Evolutionary conservation across 768 basidiomycete species (phyloP), one percentile per base, ranked within the genome.

Genomic region (Agrocybe praecox): DNA sequence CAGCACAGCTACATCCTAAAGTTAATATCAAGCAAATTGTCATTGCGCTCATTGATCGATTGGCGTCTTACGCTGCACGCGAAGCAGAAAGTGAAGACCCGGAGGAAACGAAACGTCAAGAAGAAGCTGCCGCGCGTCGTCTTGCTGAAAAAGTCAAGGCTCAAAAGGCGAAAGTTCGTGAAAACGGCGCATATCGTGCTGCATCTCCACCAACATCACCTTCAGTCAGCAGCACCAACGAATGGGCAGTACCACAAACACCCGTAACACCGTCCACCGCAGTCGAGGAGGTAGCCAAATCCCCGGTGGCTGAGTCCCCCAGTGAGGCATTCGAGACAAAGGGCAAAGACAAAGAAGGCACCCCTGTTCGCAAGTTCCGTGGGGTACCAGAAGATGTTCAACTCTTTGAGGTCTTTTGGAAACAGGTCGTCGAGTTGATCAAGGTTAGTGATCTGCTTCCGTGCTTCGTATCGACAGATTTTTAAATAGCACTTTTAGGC

Each of bases 11-110:
- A 2, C 97, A 99, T 69, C 95, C 96, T 49, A 94, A 96, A 69
- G 97, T 98, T 66, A 97, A 97, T 74, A 98, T 98, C 77, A 98
- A 99, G 74, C 84, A 90, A 60, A 98, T 99, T 62, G 97, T 98
- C 53, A 99, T 99, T 49, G 93, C 96, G 0, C 82, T 99, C 24
- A 97, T 99, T 63, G 97, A 99, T 74, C 86, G 96, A 14, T 79
- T 99, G 12, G 97, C 97, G 0, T 88, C 94, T 1, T 98, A 96
- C 66, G 97, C 97, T 45, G 96, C 97, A 1, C 85, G 96, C 2
- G 97, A 99, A 73, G 96, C 97, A 0, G 97, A 99, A 77, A 96
- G 77, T 63, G 97, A 98, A 69, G 89, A 94, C 63, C 94, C 96
- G 0, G 96, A 97, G 62, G 95, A 96, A 75, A 92, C 92, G 9